These are phyloP conservation scores for Fusarium domesticum DNA, from an alignment of 2,329 filamentous ascomycete genomes.

Conservation along the genomic window DNA sequence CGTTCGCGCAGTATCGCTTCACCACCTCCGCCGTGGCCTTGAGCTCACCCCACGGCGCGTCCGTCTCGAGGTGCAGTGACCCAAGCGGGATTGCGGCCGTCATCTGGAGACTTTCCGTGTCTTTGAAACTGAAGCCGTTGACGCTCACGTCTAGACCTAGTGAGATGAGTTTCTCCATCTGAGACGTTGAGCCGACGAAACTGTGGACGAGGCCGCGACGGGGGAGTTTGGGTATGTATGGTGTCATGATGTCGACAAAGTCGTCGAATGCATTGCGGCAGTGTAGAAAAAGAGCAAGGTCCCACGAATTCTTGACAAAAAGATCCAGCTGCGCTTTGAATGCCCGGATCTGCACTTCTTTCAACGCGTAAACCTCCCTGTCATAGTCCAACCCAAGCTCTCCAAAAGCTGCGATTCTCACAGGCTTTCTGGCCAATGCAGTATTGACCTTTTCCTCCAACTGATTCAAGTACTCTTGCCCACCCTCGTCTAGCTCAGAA, in stretches of 20 bases:
- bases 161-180: slow-evolving; percentile 26
- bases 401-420: slow-evolving; percentile 44
- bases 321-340: slow-evolving; percentile 27
- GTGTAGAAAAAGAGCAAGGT: slow-evolving; percentile 26
- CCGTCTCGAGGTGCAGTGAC: slow-evolving; percentile 27
- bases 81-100: slow-evolving; percentile 22
- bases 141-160: slow-evolving; percentile 33
- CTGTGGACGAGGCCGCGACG: slow-evolving; percentile 27
- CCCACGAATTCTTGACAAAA: slow-evolving; percentile 25
- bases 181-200: slow-evolving; percentile 22
- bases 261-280: slow-evolving; percentile 29
- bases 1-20: slow-evolving; percentile 41
- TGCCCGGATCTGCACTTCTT: slow-evolving; percentile 27
- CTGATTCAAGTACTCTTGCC: slow-evolving; percentile 22
- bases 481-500: slow-evolving; percentile 37
- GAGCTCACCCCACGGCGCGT: slow-evolving; percentile 29
- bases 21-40: slow-evolving; percentile 28
- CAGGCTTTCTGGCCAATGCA: slow-evolving; percentile 22
- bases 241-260: slow-evolving; percentile 35
- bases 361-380: slow-evolving; percentile 41
- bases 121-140: slow-evolving; percentile 46
- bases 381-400: slow-evolving; percentile 52
- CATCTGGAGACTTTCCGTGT: slow-evolving; percentile 25
- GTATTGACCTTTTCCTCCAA: slow-evolving; percentile 24
- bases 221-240: slow-evolving; percentile 33